Evolutionary conservation across 805 yeast species (phyloP).

Genomic region (Candida suzukii): DNA sequence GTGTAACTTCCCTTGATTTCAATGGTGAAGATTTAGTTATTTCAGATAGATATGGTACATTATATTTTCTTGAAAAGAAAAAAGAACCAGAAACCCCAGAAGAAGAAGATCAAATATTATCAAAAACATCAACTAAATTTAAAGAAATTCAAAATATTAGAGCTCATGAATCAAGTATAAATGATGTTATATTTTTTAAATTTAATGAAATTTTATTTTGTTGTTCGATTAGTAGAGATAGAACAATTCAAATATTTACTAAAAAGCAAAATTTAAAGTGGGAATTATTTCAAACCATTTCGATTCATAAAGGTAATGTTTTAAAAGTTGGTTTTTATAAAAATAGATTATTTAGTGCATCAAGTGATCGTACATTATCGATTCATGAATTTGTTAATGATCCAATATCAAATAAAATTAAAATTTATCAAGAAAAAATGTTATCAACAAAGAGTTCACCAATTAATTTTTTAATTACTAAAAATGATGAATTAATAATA

Average conservation of each 20-base stretch:
- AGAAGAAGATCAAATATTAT: not conserved
- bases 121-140: slow-evolving; percentile 6
- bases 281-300: slow-evolving; percentile 54
- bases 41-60: slow-evolving; percentile 46
- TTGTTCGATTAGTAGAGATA: slow-evolving; percentile 48
- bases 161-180: slow-evolving; percentile 47
- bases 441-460: slow-evolving; percentile 49
- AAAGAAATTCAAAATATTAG: slow-evolving; percentile 23
- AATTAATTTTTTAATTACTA: slow-evolving; percentile 28
- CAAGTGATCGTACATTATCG: slow-evolving; percentile 56
- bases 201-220: slow-evolving; percentile 23
- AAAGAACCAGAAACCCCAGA: slow-evolving; percentile 11
- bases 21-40: slow-evolving; percentile 21
- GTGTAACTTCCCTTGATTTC: slow-evolving; percentile 34
- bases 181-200: slow-evolving; percentile 34
- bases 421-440: slow-evolving; percentile 34
- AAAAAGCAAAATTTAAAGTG: slow-evolving; percentile 25
- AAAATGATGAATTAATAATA: slow-evolving; percentile 37
- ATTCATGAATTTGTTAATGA: slow-evolving; percentile 35
- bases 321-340: slow-evolving; percentile 27
- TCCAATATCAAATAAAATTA: slow-evolving; percentile 11
- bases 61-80: slow-evolving; percentile 25
- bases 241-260: slow-evolving; percentile 53
- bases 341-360: slow-evolving; percentile 39
- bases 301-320: slow-evolving; percentile 49